Evolutionary conservation across 2,329 filamentous ascomycete species (phyloP).

Genomic region (Calonectria naviculata): DNA sequence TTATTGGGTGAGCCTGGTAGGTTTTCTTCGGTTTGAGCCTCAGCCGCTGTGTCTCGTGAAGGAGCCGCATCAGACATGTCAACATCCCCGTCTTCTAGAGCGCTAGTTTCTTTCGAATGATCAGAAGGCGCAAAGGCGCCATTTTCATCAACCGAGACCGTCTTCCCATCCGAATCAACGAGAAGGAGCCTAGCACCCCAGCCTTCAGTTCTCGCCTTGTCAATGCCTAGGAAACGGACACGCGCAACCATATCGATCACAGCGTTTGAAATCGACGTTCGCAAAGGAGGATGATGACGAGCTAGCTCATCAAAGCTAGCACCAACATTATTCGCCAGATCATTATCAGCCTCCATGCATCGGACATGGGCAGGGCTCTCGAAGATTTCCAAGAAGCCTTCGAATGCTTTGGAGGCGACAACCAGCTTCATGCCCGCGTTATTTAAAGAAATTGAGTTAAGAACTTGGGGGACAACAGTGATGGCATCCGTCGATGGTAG

Average conservation of each 20-base stretch:
- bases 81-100: constrained; percentile 61
- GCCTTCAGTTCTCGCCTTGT: constrained; percentile 74
- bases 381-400: constrained; percentile 95
- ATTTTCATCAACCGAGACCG: constrained; percentile 64
- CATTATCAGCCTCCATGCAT: constrained; percentile 79
- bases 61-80: constrained; percentile 71
- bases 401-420: constrained; percentile 82
- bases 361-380: constrained; percentile 91
- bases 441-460: constrained; percentile 95
- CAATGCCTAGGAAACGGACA: constrained; percentile 78
- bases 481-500: constrained; percentile 91
- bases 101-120: constrained; percentile 54
- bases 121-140: constrained; percentile 47
- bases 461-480: constrained; percentile 83
- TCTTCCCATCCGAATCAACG: constrained; percentile 66
- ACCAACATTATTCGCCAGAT: constrained; percentile 79
- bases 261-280: constrained; percentile 83
- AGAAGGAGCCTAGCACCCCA: constrained; percentile 85
- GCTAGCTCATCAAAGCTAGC: constrained; percentile 93
- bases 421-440: constrained; percentile 89
- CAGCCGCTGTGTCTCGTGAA: constrained; percentile 23
- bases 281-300: constrained; percentile 89
- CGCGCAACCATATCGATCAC: constrained; percentile 89
- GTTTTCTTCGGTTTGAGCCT: constrained; percentile 29
- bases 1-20: constrained; percentile 40